These are phyloP conservation scores for Wickerhamiella spandovensis DNA, from an alignment of 805 yeast species.

Conservation along the genomic window DNA sequence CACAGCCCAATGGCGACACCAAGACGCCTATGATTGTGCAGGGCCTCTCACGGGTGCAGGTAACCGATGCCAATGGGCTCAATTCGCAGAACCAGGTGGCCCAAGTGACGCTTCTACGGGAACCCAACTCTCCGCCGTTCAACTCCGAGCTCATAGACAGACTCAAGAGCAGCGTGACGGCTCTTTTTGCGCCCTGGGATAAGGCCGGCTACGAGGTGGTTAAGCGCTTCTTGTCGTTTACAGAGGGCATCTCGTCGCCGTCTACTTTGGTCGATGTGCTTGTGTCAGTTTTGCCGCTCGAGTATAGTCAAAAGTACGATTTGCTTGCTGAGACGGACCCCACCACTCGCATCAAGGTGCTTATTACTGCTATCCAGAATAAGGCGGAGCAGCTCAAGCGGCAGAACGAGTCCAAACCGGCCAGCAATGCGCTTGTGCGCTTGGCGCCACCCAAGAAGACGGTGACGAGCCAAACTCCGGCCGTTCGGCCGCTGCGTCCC, in stretches of 20 bases:
- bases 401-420: constrained; percentile 1
- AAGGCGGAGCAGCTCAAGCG: constrained; percentile 8
- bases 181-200: constrained; percentile 8
- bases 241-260: constrained; percentile 16
- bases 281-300: constrained; percentile 25
- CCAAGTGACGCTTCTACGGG: constrained; percentile 2
- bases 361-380: constrained; percentile 11
- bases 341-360: constrained; percentile 14
- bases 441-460: background rate
- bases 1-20: background rate
- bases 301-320: constrained; percentile 19
- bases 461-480: background rate
- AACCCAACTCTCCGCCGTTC: background rate
- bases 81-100: background rate
- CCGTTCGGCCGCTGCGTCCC: background rate
- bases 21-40: constrained; percentile 2
- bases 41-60: constrained; percentile 12
- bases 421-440: constrained; percentile 1
- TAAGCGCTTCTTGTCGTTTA: constrained; percentile 13
- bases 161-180: constrained; percentile 9
- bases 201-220: constrained; percentile 6
- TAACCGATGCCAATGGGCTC: background rate
- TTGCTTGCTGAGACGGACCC: constrained; percentile 20
- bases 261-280: constrained; percentile 25
- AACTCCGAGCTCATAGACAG: constrained; percentile 6